Conservation (phyloP, 441 rosid genomes). For the Viola pubescens region DNA sequence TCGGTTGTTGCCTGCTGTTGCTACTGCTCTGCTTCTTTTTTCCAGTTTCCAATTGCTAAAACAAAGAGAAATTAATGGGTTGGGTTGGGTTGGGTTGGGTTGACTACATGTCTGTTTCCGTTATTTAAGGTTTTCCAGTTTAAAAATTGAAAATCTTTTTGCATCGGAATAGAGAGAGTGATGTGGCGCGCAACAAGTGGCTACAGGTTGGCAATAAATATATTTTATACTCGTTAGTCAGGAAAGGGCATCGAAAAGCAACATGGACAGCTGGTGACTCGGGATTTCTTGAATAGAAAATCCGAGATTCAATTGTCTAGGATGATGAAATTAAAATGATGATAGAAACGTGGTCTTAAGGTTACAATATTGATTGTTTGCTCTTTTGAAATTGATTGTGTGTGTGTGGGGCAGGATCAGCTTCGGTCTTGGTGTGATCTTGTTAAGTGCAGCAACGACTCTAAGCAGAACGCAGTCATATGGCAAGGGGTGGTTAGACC, state of each 20-base stretch:
- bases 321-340: background rate
- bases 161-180: background rate
- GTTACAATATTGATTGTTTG: background rate
- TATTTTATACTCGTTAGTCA: background rate
- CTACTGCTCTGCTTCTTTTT: too few relatives aligned
- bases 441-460: slow-evolving; percentile 53
- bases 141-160: background rate
- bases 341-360: background rate
- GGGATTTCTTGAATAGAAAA: background rate
- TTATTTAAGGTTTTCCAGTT: too few relatives aligned
- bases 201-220: background rate
- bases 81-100: too few relatives aligned
- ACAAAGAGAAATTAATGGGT: too few relatives aligned
- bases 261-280: slow-evolving; percentile 25
- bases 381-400: background rate
- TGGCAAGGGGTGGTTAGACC: slow-evolving; percentile 65
- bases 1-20: background rate
- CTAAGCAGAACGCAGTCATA: slow-evolving; percentile 58
- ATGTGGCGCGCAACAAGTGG: background rate
- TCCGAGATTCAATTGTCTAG: slow-evolving; percentile 12
- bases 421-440: slow-evolving; percentile 41
- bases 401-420: slow-evolving; percentile 37
- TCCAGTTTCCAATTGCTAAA: too few relatives aligned
- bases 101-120: too few relatives aligned
- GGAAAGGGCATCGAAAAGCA: background rate